Evolutionary conservation across 768 basidiomycete species (phyloP), one percentile per base, ranked within the genome.

Genomic region (Cystofilobasidium capitatum): DNA sequence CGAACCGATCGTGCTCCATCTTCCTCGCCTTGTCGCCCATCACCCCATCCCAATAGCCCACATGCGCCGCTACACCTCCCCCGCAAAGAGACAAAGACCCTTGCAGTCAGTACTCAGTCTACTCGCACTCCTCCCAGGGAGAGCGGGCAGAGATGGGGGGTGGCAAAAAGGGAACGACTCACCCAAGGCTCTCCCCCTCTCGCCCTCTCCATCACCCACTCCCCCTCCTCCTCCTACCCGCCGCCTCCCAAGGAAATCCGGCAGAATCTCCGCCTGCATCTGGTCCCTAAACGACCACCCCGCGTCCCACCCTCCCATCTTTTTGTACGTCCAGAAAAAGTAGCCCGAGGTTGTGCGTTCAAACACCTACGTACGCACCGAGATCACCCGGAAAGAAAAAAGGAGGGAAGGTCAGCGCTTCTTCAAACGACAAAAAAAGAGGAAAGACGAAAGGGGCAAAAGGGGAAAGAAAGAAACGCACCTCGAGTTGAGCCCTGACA

Each of bases 261-360:
- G 88, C 71, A 89, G 82, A 6, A 87, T 83, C 9, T 85, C 85
- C 3, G 80, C 81, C 31, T 79, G 79, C 1, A 83, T 81, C 0
- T 86, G 85, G 75, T 89, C 85, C 66, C 81, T 79, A 42, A 86
- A 82, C 35, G 83, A 83, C 89, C 66, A 67, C 17, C 88, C 88
- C 5, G 78, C 81, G 77, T 91, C 89, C 64, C 85, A 84, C 4
- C 74, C 75, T 6, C 77, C 74, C 59, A 84, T 81, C 75, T 89
- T 88, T 79, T 85, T 89, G 73, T 84, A 86, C 42, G 87, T 89
- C 89, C 89, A 89, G 74, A 87, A 91, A 78, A 85, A 91, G 82
- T 83, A 87, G 6, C 89, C 89, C 0, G 82, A 83, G 67, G 87
- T 86, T 40, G 77, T 71, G 55, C 76, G 74, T 65, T 89, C 87